Evolutionary conservation across 164 flowering plant genomes (phyloP), one percentile per base, ranked within the genome.

Genomic region (Protea cynaroides): DNA sequence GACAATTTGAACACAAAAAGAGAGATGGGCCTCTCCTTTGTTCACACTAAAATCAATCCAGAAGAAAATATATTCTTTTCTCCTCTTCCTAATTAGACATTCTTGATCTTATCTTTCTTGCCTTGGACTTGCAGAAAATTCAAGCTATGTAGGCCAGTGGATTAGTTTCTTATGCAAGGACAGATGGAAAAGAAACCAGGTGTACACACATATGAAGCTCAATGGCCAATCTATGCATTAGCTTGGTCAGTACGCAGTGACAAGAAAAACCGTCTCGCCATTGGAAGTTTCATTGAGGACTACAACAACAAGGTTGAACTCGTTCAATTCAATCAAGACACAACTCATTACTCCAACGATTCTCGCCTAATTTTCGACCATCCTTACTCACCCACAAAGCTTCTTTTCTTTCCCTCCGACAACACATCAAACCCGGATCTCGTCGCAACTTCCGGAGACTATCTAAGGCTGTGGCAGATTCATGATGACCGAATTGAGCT

Each of bases 371-470:
- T 70, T 22, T 74, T 79, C 56, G 76, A 76, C 73, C 82, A 79
- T 71, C 82, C 82, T 10, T 76, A 76, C 34, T 63, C 82, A 0
- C 82, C 82, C 18, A 76, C 82, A 0, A 76, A 74, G 59, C 55
- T 79, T 38, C 67, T 75, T 70, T 79, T 79, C 76, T 67, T 74
- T 74, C 82, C 82, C 43, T 74, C 78, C 21, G 68, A 69, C 22
- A 74, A 72, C 38, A 9, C 60, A 29, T 5, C 70, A 0, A 64
- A 72, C 50, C 78, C 80, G 10, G 82, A 79, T 63, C 63, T 79
- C 6, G 23, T 79, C 29, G 82, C 77, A 70, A 74, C 80, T 4
- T 79, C 82, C 24, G 80, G 80, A 0, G 82, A 79, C 71, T 76
- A 40, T 57, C 66, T 79, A 0, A 65, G 80, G 3, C 66, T 79